Evolutionary conservation across 768 basidiomycete genomes (phyloP), one percentile per base, ranked within the genome.

Genomic region (Chlorophyllum brunneum): DNA sequence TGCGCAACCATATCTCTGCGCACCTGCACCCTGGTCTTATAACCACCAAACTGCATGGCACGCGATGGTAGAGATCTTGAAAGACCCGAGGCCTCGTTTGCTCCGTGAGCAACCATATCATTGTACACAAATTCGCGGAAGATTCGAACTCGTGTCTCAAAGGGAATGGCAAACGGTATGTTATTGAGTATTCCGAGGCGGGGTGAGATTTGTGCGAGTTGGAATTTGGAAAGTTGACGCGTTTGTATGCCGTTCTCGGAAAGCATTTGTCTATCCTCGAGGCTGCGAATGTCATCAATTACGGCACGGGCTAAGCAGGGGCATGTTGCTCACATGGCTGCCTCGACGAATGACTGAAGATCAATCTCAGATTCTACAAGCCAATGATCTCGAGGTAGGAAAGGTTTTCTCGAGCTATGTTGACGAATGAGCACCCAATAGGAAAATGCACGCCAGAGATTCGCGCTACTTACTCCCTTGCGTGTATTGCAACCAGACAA

Each of bases 111-210:
- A 33, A 51, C 36, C 58, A 62, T 61, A 42, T 63, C 63, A 36
- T 60, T 54, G 44, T 72, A 67, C 43, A 98, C 80, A 65, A 97
- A 97, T 48, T 81, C 74, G 20, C 92, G 79, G 70, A 98, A 95
- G 41, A 98, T 92, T 31, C 82, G 79, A 9, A 98, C 90, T n/a
- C 95, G 84, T 1, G 83, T 81, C 46, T 88, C 85, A 69, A 98
- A 98, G 0, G 95, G 95, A 51, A 98, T 88, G 4, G 92, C 83
- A 69, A 97, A 97, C 0, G 95, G 95, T 51, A 98, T 89, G 67
- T 98, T 95, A 72, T 98, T 91, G 48, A 98, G 80, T 23, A 98
- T 78, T 2, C 91, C 92, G 2, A 98, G 77, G 5, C 93, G 83
- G 0, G 95, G 95, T 2, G 88, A 86, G 46, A 98, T 71, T 52